These are phyloP conservation scores for Cercospora zeina DNA, from an alignment of 2,329 filamentous ascomycete species.

Conservation along the genomic window DNA sequence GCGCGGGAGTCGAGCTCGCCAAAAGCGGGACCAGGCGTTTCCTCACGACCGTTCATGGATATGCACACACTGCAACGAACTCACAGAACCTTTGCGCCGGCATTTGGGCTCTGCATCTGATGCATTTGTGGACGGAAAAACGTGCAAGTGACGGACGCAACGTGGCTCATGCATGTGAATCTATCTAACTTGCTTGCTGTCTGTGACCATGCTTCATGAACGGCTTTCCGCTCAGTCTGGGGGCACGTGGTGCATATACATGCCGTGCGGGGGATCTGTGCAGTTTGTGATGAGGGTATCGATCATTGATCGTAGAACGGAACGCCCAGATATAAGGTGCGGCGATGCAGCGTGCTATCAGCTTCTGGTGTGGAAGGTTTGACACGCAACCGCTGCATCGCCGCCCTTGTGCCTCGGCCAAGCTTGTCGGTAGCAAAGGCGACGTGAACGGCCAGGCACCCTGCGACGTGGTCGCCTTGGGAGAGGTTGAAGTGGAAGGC, in stretches of 20 bases:
- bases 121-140: neutral
- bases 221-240: conserved; percentile 12
- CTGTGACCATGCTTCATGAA: conserved; percentile 19
- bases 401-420: conserved; percentile 1
- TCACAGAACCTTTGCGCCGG: too few species aligned
- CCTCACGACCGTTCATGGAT: neutral
- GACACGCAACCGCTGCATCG: neutral
- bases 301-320: conserved; percentile 27
- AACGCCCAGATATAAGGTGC: conserved; percentile 34
- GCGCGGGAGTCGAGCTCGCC: conserved; percentile 1
- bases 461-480: neutral
- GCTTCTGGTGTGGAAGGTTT: neutral
- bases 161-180: conserved; percentile 17
- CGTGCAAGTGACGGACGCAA: neutral
- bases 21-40: conserved; percentile 3
- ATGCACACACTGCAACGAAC: neutral
- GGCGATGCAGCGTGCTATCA: conserved; percentile 8
- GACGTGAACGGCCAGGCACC: neutral
- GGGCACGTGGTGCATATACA: conserved; percentile 25
- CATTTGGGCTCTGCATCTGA: neutral
- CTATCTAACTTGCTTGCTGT: conserved; percentile 30
- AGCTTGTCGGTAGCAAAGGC: neutral
- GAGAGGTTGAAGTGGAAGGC: neutral
- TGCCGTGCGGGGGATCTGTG: conserved; percentile 25
- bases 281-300: conserved; percentile 27